Evolutionary conservation across 345 rosid genomes (phyloP), one percentile per base, ranked within the genome.

Genomic region (Combretum micranthum): DNA sequence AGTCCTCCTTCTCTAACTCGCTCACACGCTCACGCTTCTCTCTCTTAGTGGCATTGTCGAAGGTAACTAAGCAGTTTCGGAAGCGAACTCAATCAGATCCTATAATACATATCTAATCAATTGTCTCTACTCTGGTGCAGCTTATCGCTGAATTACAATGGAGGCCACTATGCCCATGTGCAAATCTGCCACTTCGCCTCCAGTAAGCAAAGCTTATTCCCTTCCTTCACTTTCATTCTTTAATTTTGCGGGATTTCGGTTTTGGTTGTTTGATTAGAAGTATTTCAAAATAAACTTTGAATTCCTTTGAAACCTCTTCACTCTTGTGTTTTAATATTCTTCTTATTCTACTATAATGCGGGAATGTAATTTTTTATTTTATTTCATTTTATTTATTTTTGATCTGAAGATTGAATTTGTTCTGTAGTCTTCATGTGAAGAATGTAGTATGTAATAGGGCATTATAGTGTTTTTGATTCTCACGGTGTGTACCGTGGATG

Each of bases 81-180:
- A 16, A 15, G 17, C 44, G 45, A 44, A 32, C 39, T 14, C 13
- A 17, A 55, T 47, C 43, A 26, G 39, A 16, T 42, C 39, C 12
- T 47, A 43, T 25, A 44, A 47, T 21, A 17, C 17, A 9, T 37
- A 56, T 25, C 23, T 51, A 37, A 43, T 53, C 6, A 48, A 25
- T 20, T 15, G 42, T 51, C 15, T 46, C 59, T 19, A 18, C 48
- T 65, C 54, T n/a, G 11, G 17, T 19, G 42, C 50, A 47, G 62
- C 57, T 15, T 63, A 32, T 5, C 5, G 39, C 10, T 32, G 39
- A 32, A 32, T 49, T 59, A 63, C 61, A 55, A 85, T 90, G 88
- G 97, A 87, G 70, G 78, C 88, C n/a, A 77, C 83, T 57, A 57
- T 80, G 69, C 79, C 87, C 18, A 65, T 73, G 42, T 78, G 75